phyloP scores from a whole-genome alignment of 2,329 filamentous ascomycete genomes.

The Lojkania enalia region DNA sequence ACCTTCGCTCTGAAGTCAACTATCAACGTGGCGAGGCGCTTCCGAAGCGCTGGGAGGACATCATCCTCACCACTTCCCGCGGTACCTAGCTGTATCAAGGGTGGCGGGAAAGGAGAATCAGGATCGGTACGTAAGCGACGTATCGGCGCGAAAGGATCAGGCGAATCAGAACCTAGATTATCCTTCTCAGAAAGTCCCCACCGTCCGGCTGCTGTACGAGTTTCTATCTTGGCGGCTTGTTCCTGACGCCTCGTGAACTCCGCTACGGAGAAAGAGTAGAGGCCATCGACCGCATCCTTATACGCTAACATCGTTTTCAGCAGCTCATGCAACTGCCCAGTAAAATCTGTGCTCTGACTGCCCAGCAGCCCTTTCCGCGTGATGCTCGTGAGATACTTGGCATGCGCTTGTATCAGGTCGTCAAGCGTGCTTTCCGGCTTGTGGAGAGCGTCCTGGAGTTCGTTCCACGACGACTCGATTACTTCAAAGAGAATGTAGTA shows the following conservation, averaged over 20 bases:
- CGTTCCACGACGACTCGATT: slow-evolving; percentile 93
- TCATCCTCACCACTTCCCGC: slow-evolving; percentile 56
- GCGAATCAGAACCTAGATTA: slow-evolving; percentile 19
- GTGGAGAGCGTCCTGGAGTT: slow-evolving; percentile 78
- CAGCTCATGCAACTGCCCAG: slow-evolving; percentile 87
- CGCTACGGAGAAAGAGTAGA: slow-evolving; percentile 93
- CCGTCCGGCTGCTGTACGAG: slow-evolving; percentile 64
- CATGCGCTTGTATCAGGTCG: slow-evolving; percentile 90
- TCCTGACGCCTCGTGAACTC: slow-evolving; percentile 94
- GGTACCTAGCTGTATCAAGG: slow-evolving; percentile 38
- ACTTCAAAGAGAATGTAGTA: slow-evolving; percentile 99
- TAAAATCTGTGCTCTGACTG: slow-evolving; percentile 71
- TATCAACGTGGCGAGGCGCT: slow-evolving; percentile 72
- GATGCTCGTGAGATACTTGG: slow-evolving; percentile 86
- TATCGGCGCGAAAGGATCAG: slow-evolving; percentile 24
- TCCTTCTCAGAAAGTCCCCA: slow-evolving; percentile 65
- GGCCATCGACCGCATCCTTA: slow-evolving; percentile 87
- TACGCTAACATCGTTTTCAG: slow-evolving; percentile 93
- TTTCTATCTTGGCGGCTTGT: slow-evolving; percentile 71
- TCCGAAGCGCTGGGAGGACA: slow-evolving; percentile 74
- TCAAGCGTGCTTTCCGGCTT: slow-evolving; percentile 90
- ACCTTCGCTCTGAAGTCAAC: slow-evolving; percentile 76
- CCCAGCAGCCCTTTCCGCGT: slow-evolving; percentile 94
- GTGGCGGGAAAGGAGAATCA: slow-evolving; percentile 49
- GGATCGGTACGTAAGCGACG: slow-evolving; percentile 34